A percentile compares a stretch with the other conserved stretches of the same genome.
Conservation (phyloP, 768 basidiomycete species). For the Auricularia sp. region DNA sequence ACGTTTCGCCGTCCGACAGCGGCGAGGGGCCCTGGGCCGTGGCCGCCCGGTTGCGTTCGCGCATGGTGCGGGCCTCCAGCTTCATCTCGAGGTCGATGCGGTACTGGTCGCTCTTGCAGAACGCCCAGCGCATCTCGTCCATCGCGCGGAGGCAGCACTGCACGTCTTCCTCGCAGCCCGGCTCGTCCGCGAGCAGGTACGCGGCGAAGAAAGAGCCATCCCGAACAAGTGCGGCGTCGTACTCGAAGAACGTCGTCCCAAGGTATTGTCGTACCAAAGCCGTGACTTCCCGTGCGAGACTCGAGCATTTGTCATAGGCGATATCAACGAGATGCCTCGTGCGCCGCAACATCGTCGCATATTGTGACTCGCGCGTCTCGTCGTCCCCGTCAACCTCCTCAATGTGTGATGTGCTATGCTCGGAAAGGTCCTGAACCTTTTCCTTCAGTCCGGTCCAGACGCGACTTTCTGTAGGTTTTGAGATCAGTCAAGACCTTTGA, state of each 20-base stretch:
- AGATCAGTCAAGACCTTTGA: not conserved
- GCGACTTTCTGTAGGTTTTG: not conserved
- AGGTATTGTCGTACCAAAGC: conserved; percentile 37
- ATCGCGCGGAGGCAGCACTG: conserved; percentile 61
- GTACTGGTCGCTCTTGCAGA: conserved; percentile 58
- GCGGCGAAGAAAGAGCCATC: conserved; percentile 89
- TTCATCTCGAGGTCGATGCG: not conserved
- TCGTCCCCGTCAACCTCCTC: not conserved
- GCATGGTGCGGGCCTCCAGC: not conserved
- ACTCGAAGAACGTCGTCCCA: conserved; percentile 61
- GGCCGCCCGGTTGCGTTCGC: not conserved
- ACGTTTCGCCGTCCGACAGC: not conserved
- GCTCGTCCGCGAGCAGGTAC: conserved; percentile 53
- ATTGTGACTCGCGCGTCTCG: not conserved
- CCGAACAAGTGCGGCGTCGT: conserved; percentile 76
- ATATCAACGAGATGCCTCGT: conserved; percentile 26
- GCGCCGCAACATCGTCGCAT: not conserved
- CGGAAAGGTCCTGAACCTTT: not conserved
- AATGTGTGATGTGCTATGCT: not conserved
- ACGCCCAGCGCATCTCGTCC: conserved; percentile 75
- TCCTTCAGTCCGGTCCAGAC: not conserved
- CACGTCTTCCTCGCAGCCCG: conserved; percentile 42
- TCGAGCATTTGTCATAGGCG: conserved; percentile 34
- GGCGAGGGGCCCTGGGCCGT: not conserved
- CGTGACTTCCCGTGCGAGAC: conserved; percentile 38